A percentile compares a stretch with the other conserved stretches of the same genome.
These are phyloP conservation scores for Nicotiana tomentosiformis DNA, from an alignment of 257 asterid genomes.

Conservation along the genomic window DNA sequence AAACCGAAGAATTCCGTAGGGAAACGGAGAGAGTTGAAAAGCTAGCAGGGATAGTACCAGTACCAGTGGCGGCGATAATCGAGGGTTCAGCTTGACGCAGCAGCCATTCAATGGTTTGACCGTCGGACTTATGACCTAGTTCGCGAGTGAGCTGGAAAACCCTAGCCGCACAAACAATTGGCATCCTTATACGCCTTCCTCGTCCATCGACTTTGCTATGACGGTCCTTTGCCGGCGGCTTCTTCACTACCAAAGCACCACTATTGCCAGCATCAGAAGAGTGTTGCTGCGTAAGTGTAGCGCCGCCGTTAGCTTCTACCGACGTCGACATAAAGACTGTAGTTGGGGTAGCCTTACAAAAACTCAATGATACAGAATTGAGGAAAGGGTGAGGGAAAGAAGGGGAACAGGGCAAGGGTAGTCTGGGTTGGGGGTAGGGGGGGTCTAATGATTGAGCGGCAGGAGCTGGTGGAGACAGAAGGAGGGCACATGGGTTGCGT, in stretches of 20 bases:
- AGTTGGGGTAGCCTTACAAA: too few relatives aligned
- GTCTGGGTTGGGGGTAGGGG: neutral
- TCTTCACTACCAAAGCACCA: neutral
- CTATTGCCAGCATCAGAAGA: neutral
- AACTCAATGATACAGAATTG: neutral
- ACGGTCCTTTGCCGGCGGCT: conserved; percentile 6
- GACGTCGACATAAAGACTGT: neutral
- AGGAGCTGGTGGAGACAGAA: conserved; percentile 13
- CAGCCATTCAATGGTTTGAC: conserved; percentile 14
- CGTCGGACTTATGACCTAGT: conserved; percentile 11
- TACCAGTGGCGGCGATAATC: conserved; percentile 14
- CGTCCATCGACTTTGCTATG: conserved; percentile 8
- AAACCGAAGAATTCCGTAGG: neutral
- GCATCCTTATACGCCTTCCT: conserved; percentile 14
- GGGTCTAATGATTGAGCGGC: conserved; percentile 11
- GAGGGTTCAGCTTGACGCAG: conserved; percentile 11
- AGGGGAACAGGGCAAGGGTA: neutral
- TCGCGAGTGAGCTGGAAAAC: conserved; percentile 11
- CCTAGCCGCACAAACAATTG: conserved; percentile 14
- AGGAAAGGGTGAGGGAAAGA: neutral
- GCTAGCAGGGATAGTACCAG: conserved; percentile 11
- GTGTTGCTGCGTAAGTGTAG: neutral
- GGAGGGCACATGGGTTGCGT: conserved; percentile 9
- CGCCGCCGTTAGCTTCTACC: neutral
- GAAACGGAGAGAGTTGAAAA: neutral